phyloP scores from a whole-genome alignment of 2,329 filamentous ascomycete species.

The Rhytidhysteron rufulum region DNA sequence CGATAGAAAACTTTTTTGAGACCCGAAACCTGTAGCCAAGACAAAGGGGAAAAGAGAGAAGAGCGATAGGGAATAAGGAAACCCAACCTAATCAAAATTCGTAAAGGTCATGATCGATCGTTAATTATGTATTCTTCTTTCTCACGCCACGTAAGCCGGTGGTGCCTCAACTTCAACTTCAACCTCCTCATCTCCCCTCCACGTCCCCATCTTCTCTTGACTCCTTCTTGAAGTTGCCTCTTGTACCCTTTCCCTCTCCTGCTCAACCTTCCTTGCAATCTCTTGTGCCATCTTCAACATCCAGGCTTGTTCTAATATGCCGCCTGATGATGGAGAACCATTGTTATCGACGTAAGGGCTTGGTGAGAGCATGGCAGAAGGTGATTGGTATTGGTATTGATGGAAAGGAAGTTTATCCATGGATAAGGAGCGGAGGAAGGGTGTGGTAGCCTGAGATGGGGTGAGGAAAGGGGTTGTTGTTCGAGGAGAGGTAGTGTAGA shows the following conservation, averaged over 20 bases:
- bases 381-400: constrained; percentile 6
- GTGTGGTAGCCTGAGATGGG: constrained; percentile 31
- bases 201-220: constrained; percentile 2
- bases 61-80: too few relatives aligned
- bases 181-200: constrained; percentile 15
- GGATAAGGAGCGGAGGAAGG: constrained; percentile 32
- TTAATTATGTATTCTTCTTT: too few relatives aligned
- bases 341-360: constrained; percentile 15
- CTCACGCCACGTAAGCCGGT: constrained; percentile 31
- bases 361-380: constrained; percentile 17
- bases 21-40: too few relatives aligned
- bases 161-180: constrained; percentile 27
- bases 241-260: constrained; percentile 70
- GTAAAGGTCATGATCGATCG: too few relatives aligned
- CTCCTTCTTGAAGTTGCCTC: too few relatives aligned
- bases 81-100: too few relatives aligned
- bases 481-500: constrained; percentile 13
- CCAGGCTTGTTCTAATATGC: constrained; percentile 76
- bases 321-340: constrained; percentile 30
- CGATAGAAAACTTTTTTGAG: too few relatives aligned
- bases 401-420: constrained; percentile 23
- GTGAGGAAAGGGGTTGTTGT: constrained; percentile 28
- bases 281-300: constrained; percentile 92
- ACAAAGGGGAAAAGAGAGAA: too few relatives aligned
- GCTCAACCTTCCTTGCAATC: constrained; percentile 80